These are phyloP conservation scores for Colletotrichum phormii DNA, from an alignment of 2,329 filamentous ascomycete species.

Conservation along the genomic window DNA sequence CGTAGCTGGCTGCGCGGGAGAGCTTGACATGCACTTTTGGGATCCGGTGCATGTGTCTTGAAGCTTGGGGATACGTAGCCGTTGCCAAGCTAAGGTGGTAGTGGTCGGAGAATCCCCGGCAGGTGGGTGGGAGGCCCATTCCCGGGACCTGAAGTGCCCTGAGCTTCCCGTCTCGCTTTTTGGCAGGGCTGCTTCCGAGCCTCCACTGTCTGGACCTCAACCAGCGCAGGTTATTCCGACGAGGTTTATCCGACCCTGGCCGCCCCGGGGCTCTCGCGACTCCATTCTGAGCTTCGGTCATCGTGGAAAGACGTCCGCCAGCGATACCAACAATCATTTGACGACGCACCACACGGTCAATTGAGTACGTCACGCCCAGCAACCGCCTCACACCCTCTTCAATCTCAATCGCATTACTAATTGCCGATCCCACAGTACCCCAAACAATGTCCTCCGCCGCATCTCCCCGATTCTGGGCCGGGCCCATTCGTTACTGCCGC, in stretches of 20 bases:
- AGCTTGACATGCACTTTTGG: slow-evolving; percentile 34
- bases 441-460: slow-evolving; percentile 68
- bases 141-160: too few relatives aligned
- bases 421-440: neutral
- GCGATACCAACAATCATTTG: slow-evolving; percentile 30
- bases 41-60: slow-evolving; percentile 37
- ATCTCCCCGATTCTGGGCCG: slow-evolving; percentile 83
- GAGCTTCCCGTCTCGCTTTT: neutral
- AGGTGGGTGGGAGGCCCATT: neutral
- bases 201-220: too few relatives aligned
- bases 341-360: slow-evolving; percentile 44
- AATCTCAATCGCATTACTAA: neutral
- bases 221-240: slow-evolving; percentile 1
- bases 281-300: slow-evolving; percentile 30
- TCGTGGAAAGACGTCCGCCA: slow-evolving; percentile 7
- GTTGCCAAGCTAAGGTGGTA: slow-evolving; percentile 30
- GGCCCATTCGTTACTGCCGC: slow-evolving; percentile 85
- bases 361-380: slow-evolving; percentile 44
- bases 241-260: slow-evolving; percentile 15
- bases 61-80: slow-evolving; percentile 43
- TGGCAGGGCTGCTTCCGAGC: neutral
- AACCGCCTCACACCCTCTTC: neutral
- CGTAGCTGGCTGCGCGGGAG: slow-evolving; percentile 31
- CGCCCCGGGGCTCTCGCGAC: neutral
- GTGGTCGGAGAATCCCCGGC: slow-evolving; percentile 31